A percentile compares a stretch with the other conserved stretches of the same genome.
Conservation (phyloP, 108 stramenopile species). For the Fistulifera pelliculosa region DNA sequence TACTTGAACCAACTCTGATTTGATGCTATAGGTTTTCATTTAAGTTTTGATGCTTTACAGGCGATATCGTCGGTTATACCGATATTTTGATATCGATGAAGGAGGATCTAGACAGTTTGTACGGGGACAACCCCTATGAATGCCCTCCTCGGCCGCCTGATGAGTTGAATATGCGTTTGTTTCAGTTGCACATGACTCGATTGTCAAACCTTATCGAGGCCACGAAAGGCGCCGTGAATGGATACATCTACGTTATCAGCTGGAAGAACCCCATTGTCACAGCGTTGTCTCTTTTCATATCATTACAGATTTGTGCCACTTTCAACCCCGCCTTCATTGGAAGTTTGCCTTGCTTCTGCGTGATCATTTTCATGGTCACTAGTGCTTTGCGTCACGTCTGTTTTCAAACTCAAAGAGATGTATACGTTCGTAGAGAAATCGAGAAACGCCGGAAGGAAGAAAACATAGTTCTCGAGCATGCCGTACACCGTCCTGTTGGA, state of each 20-base stretch:
- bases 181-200: constrained; percentile 64
- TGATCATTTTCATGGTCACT: constrained; percentile 45
- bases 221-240: constrained; percentile 31
- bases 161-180: constrained; percentile 50
- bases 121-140: constrained; percentile 34
- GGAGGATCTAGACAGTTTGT: constrained; percentile 45
- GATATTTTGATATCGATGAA: constrained; percentile 53
- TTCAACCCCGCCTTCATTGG: constrained; percentile 41
- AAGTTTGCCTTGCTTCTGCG: constrained; percentile 32
- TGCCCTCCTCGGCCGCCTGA: constrained; percentile 51
- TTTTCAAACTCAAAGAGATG: constrained; percentile 27
- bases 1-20: constrained; percentile 13
- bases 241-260: constrained; percentile 48
- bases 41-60: constrained; percentile 9
- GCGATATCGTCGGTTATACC: constrained; percentile 65
- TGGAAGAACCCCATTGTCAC: constrained; percentile 69
- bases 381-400: constrained; percentile 24
- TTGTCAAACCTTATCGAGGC: constrained; percentile 49
- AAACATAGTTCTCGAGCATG: constrained; percentile 35
- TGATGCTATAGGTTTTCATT: background rate
- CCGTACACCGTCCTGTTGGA: constrained; percentile 54
- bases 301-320: constrained; percentile 16
- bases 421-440: constrained; percentile 48
- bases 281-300: constrained; percentile 28
- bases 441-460: constrained; percentile 40